phyloP scores from a whole-genome alignment of 1,284 basidiomycete species.

The Boletus sp. region DNA sequence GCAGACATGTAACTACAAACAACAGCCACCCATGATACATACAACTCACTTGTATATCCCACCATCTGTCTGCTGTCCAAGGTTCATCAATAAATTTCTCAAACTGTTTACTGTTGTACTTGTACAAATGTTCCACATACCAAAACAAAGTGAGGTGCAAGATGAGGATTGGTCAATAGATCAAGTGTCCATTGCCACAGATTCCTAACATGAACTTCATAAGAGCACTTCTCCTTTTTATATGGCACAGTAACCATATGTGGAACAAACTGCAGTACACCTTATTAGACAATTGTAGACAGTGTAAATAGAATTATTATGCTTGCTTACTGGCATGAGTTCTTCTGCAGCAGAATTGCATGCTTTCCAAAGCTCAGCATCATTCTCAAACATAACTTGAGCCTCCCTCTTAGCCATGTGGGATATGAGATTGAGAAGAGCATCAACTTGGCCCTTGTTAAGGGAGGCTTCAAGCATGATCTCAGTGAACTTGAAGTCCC shows the following conservation, averaged over 20 bases:
- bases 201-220: slow-evolving; percentile 4
- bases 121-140: slow-evolving; percentile 20
- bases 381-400: slow-evolving; percentile 4
- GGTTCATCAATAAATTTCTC: slow-evolving; percentile 35
- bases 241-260: not conserved
- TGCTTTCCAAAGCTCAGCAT: slow-evolving; percentile 5
- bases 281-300: not conserved
- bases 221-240: slow-evolving; percentile 1
- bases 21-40: not conserved
- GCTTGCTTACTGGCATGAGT: not conserved
- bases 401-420: not conserved
- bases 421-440: slow-evolving; percentile 8
- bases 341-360: not conserved
- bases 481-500: slow-evolving; percentile 10
- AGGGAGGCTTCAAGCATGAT: slow-evolving; percentile 8
- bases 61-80: slow-evolving; percentile 35
- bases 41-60: slow-evolving; percentile 36
- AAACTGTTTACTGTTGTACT: slow-evolving; percentile 26
- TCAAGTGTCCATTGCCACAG: slow-evolving; percentile 35
- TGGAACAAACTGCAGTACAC: not conserved
- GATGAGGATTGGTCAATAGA: slow-evolving; percentile 26
- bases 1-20: not conserved
- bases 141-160: slow-evolving; percentile 25
- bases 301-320: not conserved
- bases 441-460: slow-evolving; percentile 9